Percentiles rank a stretch among this genome's conserved stretches.
These are phyloP conservation scores for Skeletonema potamos DNA, from an alignment of 108 stramenopile species.

Conservation along the genomic window DNA sequence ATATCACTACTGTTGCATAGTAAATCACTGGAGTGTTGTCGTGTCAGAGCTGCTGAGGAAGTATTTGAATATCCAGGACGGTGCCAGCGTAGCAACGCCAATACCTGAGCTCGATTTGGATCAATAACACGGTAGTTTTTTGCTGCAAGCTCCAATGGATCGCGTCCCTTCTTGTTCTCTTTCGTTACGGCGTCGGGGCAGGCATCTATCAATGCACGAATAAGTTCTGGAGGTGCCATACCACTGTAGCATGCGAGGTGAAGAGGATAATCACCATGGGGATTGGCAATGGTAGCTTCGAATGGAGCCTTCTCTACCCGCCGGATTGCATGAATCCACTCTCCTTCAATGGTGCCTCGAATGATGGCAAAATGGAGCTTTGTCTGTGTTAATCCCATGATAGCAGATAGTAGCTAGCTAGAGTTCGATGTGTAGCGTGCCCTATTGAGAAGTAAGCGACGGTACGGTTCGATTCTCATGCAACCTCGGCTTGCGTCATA, in stretches of 20 bases:
- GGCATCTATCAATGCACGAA: conserved; percentile 29
- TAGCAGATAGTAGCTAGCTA: too few species aligned
- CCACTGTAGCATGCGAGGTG: conserved; percentile 37
- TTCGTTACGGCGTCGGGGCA: conserved; percentile 16
- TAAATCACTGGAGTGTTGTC: not conserved
- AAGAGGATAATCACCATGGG: conserved; percentile 27
- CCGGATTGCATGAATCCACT: conserved; percentile 1
- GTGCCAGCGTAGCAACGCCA: conserved; percentile 33
- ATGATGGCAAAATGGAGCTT: conserved; percentile 33
- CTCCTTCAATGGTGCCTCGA: conserved; percentile 5
- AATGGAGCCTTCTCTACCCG: not conserved
- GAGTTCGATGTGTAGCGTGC: too few species aligned
- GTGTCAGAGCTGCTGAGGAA: not conserved
- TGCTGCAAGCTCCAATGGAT: conserved; percentile 27
- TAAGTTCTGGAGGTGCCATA: conserved; percentile 24
- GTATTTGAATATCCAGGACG: conserved; percentile 5
- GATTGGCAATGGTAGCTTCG: conserved; percentile 19
- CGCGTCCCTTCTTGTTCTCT: conserved; percentile 20
- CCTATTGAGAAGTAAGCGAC: too few species aligned
- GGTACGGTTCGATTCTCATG: too few species aligned
- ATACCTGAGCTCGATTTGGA: conserved; percentile 22
- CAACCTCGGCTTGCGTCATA: too few species aligned
- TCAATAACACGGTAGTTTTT: conserved; percentile 24
- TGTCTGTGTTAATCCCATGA: conserved; percentile 28
- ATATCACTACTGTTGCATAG: conserved; percentile 3